These are phyloP conservation scores for Cordia subcordata DNA, from an alignment of 257 asterid genomes.

Conservation along the genomic window DNA sequence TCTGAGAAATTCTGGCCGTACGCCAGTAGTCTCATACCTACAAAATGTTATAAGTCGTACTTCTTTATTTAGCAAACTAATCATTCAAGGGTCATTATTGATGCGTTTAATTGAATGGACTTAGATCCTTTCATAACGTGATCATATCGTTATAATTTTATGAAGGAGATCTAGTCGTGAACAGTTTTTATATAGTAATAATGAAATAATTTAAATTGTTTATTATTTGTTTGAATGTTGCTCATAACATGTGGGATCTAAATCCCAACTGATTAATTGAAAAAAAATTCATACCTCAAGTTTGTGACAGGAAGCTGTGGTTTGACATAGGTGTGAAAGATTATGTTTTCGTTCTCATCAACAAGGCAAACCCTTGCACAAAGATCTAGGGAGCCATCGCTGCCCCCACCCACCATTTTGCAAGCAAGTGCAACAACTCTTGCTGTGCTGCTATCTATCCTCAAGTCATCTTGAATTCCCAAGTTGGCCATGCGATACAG, in stretches of 20 bases:
- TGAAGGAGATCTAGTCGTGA: no score
- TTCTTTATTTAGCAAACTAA: no score
- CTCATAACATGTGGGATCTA: no score
- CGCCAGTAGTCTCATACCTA: conserved; percentile 85
- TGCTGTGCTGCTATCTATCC: conserved; percentile 55
- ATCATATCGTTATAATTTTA: no score
- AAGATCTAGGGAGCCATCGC: conserved; percentile 82
- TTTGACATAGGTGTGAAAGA: conserved; percentile 73
- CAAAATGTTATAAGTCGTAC: no score
- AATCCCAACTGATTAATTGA: no score
- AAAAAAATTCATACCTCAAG: conserved; percentile 41
- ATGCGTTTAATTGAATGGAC: no score
- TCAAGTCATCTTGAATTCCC: conserved; percentile 73
- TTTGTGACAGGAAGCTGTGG: conserved; percentile 74
- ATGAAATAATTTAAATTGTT: no score
- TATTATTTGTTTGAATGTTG: no score
- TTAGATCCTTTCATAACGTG: no score
- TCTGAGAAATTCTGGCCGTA: conserved; percentile 63
- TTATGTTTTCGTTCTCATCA: conserved; percentile 63
- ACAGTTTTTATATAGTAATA: no score
- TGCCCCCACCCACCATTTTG: conserved; percentile 95
- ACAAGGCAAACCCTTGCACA: conserved; percentile 80
- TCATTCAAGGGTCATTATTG: no score
- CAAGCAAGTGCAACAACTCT: conserved; percentile 80
- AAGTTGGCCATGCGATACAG: conserved; percentile 69